Evolutionary conservation across 441 rosid genomes (phyloP).

Genomic region (Gossypium trilobum): DNA sequence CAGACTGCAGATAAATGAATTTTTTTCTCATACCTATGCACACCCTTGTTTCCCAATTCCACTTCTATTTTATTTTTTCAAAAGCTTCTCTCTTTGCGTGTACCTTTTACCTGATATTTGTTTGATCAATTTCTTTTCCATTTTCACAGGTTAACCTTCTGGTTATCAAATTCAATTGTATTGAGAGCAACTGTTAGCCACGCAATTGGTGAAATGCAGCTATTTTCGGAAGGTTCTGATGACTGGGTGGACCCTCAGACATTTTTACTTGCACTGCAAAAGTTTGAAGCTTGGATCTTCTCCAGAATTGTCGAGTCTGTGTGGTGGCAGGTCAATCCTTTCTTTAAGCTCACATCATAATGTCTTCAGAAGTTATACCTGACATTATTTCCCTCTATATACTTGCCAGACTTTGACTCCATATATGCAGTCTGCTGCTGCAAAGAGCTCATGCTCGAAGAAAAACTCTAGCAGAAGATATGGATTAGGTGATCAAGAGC

Average conservation of each 20-base stretch:
- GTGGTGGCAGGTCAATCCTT: slow-evolving; percentile 83
- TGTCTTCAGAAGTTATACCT: slow-evolving; percentile 1
- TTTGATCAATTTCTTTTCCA: slow-evolving; percentile 12
- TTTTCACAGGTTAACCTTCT: slow-evolving; percentile 66
- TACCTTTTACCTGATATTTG: not conserved
- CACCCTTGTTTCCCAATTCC: not conserved
- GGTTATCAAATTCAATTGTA: slow-evolving; percentile 76
- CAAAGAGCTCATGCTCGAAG: slow-evolving; percentile 47
- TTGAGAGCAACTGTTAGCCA: slow-evolving; percentile 59
- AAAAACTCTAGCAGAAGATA: slow-evolving; percentile 35
- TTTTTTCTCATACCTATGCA: not conserved
- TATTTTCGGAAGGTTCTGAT: slow-evolving; percentile 23
- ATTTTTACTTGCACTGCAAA: slow-evolving; percentile 56
- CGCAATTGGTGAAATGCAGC: slow-evolving; percentile 28
- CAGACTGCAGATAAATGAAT: not conserved
- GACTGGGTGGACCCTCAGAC: slow-evolving; percentile 70
- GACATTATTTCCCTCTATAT: slow-evolving; percentile 7
- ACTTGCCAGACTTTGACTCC: slow-evolving; percentile 71
- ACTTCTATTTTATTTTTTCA: not conserved
- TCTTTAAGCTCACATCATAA: slow-evolving; percentile 13
- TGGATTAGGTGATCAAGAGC: slow-evolving; percentile 50
- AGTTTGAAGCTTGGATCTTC: slow-evolving; percentile 86
- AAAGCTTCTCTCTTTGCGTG: not conserved
- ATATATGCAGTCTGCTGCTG: slow-evolving; percentile 61
- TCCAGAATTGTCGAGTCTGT: slow-evolving; percentile 74